These are phyloP conservation scores for Stenocarpella maydis DNA, from an alignment of 2,329 filamentous ascomycete species.

Conservation along the genomic window DNA sequence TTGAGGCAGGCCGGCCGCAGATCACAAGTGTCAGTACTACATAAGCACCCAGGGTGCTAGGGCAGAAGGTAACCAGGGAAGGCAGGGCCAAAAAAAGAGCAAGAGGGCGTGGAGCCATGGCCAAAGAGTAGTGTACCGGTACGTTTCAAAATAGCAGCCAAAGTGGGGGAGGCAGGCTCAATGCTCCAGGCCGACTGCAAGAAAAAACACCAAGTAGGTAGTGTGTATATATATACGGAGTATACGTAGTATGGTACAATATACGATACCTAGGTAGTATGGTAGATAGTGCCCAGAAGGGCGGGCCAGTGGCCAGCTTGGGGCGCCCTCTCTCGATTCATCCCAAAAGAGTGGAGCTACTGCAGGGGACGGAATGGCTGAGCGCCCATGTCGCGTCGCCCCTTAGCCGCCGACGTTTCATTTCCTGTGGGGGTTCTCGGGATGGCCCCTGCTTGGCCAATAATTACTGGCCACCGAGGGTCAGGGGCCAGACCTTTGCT, in stretches of 20 bases:
- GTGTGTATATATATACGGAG: too few species aligned
- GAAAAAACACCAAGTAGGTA: too few species aligned
- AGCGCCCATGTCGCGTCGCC: neutral
- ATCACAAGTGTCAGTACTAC: neutral
- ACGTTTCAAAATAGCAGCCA: slow-evolving; percentile 33
- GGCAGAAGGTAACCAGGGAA: neutral
- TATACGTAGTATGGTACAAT: too few species aligned
- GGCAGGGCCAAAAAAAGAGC: neutral
- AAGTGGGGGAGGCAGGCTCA: slow-evolving; percentile 1
- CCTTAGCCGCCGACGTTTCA: slow-evolving; percentile 34
- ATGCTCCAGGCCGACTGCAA: too few species aligned
- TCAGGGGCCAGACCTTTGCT: slow-evolving; percentile 33
- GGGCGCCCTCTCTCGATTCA: slow-evolving; percentile 22
- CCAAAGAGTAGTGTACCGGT: too few species aligned
- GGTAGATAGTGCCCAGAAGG: too few species aligned
- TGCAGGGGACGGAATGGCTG: slow-evolving; percentile 30
- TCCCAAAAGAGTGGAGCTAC: slow-evolving; percentile 26
- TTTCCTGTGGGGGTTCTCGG: slow-evolving; percentile 26
- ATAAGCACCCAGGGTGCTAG: too few species aligned
- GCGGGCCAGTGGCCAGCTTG: neutral
- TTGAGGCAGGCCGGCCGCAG: slow-evolving; percentile 4
- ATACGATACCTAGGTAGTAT: too few species aligned
- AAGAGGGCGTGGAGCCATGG: neutral
- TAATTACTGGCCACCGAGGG: slow-evolving; percentile 23
- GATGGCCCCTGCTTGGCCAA: slow-evolving; percentile 24